phyloP scores from a whole-genome alignment of 2,329 filamentous ascomycete species.

The Fusarium sp. region DNA sequence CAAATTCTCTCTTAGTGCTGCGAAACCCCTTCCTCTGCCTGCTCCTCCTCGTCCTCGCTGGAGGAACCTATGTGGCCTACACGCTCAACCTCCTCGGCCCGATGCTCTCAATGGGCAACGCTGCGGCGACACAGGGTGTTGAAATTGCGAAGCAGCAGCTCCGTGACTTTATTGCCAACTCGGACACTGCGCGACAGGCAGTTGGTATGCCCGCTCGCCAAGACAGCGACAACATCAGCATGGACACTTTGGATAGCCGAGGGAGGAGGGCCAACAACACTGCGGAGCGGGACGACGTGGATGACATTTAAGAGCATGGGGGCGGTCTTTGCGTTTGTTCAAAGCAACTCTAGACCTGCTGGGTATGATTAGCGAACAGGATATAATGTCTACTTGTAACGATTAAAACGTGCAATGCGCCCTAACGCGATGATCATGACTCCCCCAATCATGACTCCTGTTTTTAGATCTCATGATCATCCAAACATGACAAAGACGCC shows the following conservation, averaged over 20 bases:
- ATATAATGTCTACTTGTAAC: conserved; percentile 50
- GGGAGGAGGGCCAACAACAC: conserved; percentile 65
- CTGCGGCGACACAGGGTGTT: conserved; percentile 86
- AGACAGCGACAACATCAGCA: conserved; percentile 66
- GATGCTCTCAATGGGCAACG: conserved; percentile 95
- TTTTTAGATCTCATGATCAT: background rate
- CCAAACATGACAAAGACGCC: conserved; percentile 6
- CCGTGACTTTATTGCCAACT: conserved; percentile 89
- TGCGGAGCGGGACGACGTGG: conserved; percentile 63
- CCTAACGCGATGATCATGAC: conserved; percentile 1
- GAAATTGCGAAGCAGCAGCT: conserved; percentile 94
- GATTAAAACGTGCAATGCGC: conserved; percentile 23
- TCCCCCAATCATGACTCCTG: background rate
- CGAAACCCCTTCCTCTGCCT: conserved; percentile 96
- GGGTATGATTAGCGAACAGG: conserved; percentile 47
- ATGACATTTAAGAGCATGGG: conserved; percentile 70
- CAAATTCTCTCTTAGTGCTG: conserved; percentile 73
- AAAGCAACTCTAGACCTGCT: conserved; percentile 30
- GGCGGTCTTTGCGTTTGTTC: conserved; percentile 29
- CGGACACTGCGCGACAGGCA: conserved; percentile 87
- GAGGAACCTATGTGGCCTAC: conserved; percentile 90
- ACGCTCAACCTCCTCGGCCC: conserved; percentile 96
- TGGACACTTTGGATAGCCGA: conserved; percentile 73
- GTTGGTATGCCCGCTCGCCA: conserved; percentile 78
- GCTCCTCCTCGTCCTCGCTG: conserved; percentile 82